Evolutionary conservation across 2,329 filamentous ascomycete species (phyloP), one percentile per base, ranked within the genome.

Genomic region (Colletotrichum sp.): DNA sequence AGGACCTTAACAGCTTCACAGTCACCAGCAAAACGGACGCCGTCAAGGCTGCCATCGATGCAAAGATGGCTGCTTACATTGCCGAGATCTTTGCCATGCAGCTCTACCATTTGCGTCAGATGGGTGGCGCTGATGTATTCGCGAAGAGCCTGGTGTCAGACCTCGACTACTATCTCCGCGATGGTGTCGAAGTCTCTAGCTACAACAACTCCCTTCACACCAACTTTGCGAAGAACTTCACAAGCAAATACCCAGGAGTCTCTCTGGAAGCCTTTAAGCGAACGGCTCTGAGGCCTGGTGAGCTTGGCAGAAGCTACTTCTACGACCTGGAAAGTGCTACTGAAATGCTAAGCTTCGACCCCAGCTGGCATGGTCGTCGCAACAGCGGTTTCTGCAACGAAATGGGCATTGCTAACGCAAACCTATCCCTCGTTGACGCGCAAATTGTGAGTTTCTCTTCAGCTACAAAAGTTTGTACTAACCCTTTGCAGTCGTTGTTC

Each of bases 71-170:
- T 6, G 94, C 96, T 5, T 93, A 95, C 77, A 90, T 98, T 78
- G 95, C 95, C 16, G 96, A 99, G 82, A 94, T 97, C 55, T 92
- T 98, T 75, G 95, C 96, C 5, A 96, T 99, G 90, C 95, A 98
- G 84, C 88, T 99, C 21, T 98, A 98, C 82, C 93, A 95, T 80
- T 91, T 95, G 24, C 94, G 96, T 59, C 95, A 98, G 82, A 91
- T 93, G 76, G 93, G 94, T 13, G 92, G 95, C 79, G 89, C 88
- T 1, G 87, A 89, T 44, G 87, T 88, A 0, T 91, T 96, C 72
- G 91, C 95, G 28, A 93, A 93, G 79, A 92, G 92, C 12, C 87
- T 99, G 3, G 89, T 96, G 21, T 90, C 92, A 32, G 93, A 96
- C 78, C 86, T 99, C 9, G 90, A 93, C 69, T 98, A 97, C 86